Evolutionary conservation across 257 asterid genomes (phyloP).

Genomic region (Pogostemon cablin): DNA sequence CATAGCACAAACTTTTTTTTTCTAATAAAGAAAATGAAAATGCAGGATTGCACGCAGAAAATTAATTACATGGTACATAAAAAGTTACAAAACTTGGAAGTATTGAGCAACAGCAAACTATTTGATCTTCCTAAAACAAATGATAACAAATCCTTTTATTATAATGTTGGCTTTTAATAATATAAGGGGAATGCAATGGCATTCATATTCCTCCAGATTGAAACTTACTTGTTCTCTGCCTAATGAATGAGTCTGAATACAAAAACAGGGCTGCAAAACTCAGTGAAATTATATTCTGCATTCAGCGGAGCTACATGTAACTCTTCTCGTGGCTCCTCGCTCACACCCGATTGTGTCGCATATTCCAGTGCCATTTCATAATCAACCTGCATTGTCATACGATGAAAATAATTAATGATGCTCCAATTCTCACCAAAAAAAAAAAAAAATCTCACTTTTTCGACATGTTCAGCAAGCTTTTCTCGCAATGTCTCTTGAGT

Average conservation of each 20-base stretch:
- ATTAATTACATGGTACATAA: too few relatives aligned
- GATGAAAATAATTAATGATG: background rate
- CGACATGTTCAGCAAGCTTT: constrained; percentile 85
- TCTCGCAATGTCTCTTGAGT: constrained; percentile 65
- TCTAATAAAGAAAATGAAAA: too few relatives aligned
- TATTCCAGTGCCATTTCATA: constrained; percentile 93
- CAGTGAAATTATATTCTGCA: constrained; percentile 50
- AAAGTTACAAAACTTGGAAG: too few relatives aligned
- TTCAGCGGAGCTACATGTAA: constrained; percentile 59
- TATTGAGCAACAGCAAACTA: too few relatives aligned
- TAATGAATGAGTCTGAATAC: constrained; percentile 71
- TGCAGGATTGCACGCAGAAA: too few relatives aligned
- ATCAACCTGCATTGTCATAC: constrained; percentile 68
- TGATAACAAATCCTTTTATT: too few relatives aligned
- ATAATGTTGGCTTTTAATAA: too few relatives aligned
- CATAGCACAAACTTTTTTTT: too few relatives aligned
- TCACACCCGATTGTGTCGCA: constrained; percentile 84
- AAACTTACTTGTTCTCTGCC: constrained; percentile 18
- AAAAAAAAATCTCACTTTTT: constrained; percentile 51
- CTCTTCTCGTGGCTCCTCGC: constrained; percentile 79
- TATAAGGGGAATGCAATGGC: background rate
- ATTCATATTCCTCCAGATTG: background rate
- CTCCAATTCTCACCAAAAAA: constrained; percentile 11
- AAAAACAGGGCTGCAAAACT: constrained; percentile 57
- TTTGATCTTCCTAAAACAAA: too few relatives aligned